Conservation (phyloP, 2,329 filamentous ascomycete genomes). For the Stagonosporopsis chrysanthemi region DNA sequence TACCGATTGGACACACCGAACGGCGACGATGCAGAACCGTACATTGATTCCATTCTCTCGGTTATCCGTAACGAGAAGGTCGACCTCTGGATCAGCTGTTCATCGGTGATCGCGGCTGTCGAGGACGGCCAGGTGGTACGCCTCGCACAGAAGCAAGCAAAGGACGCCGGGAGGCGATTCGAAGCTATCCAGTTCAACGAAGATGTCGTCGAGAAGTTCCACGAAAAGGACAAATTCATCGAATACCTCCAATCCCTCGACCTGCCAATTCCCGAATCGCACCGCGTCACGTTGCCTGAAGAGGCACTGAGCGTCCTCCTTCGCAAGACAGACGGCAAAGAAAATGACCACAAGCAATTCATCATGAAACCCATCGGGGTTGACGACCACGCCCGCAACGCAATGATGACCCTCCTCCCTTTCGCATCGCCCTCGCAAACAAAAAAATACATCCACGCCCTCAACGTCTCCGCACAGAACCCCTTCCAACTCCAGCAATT, state of each 20-base stretch:
- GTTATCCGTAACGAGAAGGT: conserved; percentile 68
- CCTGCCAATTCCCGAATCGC: conserved; percentile 52
- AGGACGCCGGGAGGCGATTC: conserved; percentile 59
- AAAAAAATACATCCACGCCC: conserved; percentile 59
- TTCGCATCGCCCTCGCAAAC: conserved; percentile 62
- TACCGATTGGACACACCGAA: conserved; percentile 55
- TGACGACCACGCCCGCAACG: conserved; percentile 65
- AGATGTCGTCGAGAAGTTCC: conserved; percentile 63
- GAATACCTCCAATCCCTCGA: conserved; percentile 60
- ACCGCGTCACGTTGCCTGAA: conserved; percentile 60
- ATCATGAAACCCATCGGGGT: conserved; percentile 72
- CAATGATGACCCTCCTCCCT: conserved; percentile 71
- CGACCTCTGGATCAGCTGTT: conserved; percentile 77
- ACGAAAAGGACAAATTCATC: conserved; percentile 72
- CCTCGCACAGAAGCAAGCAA: conserved; percentile 58
- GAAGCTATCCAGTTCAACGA: conserved; percentile 70
- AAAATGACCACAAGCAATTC: conserved; percentile 56
- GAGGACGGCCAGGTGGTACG: conserved; percentile 70
- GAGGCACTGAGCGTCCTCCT: conserved; percentile 63
- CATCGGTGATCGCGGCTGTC: conserved; percentile 69
- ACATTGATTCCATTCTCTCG: conserved; percentile 64
- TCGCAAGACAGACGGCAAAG: conserved; percentile 18
- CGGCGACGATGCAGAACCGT: conserved; percentile 54
- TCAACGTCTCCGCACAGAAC: conserved; percentile 62
- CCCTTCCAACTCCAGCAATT: conserved; percentile 76